phyloP scores from a whole-genome alignment of 202 grass and related monocot species.

The Setaria viridis region DNA sequence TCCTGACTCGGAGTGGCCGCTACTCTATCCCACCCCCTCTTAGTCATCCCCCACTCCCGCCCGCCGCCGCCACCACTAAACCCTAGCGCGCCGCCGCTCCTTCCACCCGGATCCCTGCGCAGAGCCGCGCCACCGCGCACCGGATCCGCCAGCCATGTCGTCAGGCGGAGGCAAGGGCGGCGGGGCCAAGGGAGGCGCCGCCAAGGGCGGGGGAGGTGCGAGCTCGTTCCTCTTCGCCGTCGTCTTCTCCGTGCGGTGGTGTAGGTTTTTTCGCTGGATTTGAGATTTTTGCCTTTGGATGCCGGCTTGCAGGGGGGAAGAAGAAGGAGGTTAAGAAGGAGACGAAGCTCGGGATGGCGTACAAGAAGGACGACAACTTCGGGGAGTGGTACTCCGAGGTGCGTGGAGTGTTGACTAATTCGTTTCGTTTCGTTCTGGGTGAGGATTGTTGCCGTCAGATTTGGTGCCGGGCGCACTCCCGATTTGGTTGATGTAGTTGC shows the following conservation, averaged over 20 bases:
- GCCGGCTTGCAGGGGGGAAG: slow-evolving; percentile 55
- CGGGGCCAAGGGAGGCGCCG: not conserved
- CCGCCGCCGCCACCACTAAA: slow-evolving; percentile 25
- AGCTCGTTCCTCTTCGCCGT: not conserved
- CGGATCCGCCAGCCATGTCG: slow-evolving; percentile 51
- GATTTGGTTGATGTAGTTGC: not conserved
- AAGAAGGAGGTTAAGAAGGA: slow-evolving; percentile 99
- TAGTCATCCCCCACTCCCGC: not conserved
- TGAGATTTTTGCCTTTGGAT: not conserved
- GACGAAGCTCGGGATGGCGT: slow-evolving; percentile 82
- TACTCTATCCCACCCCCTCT: not conserved
- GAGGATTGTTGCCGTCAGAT: not conserved
- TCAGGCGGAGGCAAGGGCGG: slow-evolving; percentile 29
- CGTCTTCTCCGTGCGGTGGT: not conserved
- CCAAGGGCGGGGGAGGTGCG: slow-evolving; percentile 43
- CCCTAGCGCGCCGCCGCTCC: not conserved
- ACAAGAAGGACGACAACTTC: slow-evolving; percentile 91
- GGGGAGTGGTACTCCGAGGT: slow-evolving; percentile 99
- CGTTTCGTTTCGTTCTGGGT: not conserved
- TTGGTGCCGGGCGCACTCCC: not conserved
- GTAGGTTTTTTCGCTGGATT: not conserved
- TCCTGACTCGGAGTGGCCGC: not conserved
- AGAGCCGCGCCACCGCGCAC: not conserved
- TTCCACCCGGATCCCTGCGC: not conserved
- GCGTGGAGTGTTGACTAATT: not conserved